phyloP scores from a whole-genome alignment of 257 asterid species.

The Nicotiana sylvestris region DNA sequence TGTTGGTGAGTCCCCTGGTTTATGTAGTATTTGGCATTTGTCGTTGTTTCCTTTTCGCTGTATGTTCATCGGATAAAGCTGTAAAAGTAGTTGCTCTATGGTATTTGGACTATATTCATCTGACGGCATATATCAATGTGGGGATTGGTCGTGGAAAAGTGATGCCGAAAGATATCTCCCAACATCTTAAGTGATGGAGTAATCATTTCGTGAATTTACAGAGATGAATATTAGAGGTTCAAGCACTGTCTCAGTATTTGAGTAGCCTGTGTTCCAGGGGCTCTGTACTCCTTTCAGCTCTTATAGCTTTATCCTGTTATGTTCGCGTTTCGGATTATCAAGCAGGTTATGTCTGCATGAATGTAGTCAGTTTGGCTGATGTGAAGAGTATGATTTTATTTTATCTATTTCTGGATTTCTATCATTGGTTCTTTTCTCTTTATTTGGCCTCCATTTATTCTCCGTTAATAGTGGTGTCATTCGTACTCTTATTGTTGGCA shows the following conservation, averaged over 20 bases:
- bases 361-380: background rate
- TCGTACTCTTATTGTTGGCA: background rate
- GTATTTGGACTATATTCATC: constrained; percentile 10
- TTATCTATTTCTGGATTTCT: constrained; percentile 8
- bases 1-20: constrained; percentile 9
- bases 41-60: background rate
- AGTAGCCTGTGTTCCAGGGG: background rate
- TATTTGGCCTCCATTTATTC: background rate
- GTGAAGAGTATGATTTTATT: background rate
- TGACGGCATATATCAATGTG: background rate
- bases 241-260: background rate
- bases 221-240: background rate
- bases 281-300: background rate
- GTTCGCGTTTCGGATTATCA: background rate
- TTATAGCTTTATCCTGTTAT: background rate
- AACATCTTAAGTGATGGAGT: background rate
- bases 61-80: background rate
- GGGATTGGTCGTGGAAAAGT: constrained; percentile 1
- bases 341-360: constrained; percentile 4
- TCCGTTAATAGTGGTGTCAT: background rate
- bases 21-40: constrained; percentile 2
- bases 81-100: background rate
- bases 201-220: background rate
- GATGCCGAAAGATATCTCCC: background rate
- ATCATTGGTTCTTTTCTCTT: background rate